Evolutionary conservation across 768 basidiomycete species (phyloP), one percentile per base, ranked within the genome.

Genomic region (Hygrocybe coccinea): DNA sequence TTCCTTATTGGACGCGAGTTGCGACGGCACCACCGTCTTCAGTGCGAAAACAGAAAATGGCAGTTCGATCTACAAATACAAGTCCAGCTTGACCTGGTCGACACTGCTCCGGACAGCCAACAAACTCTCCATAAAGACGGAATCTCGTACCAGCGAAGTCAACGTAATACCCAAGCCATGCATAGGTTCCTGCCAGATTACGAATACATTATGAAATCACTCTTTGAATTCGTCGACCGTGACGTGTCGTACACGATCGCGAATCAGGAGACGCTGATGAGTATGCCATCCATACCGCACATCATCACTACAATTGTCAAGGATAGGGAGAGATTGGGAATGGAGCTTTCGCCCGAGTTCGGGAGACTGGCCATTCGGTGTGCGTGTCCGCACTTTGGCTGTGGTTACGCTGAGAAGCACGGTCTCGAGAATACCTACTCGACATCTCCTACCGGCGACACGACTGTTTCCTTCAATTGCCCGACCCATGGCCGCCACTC

Each of bases 51-150:
- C 12, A 34, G 41, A 7, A 19, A 21, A 11, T 44, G 43, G 24
- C 21, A 35, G 14, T 55, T 54, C 22, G 46, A 47, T 11, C 50
- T 62, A 17, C 34, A 53, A 4, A 56, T 65, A 4, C 34, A 25
- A 15, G 59, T 69, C 43, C 58, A 58, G 19, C 59, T 69, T 11
- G 64, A 66, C 48, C 55, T 69, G n/a, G 68, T 69, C 43, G 68
- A 69, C 53, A 69, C 68, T 34, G 66, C 66, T 2, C 65, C 67
- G 2, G 54, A 54, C 25, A 43, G 47, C 19, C 48, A 56, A 21
- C 21, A 53, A 45, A 45, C 54, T 2, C 15, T 35, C 4, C 14
- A 12, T n/a, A 2, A 41, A 33, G 58, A 64, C 43, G 64, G 64
- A 4, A 50, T 64, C n/a, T 36, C 22, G 22, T 69, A 67, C 52